phyloP scores from a whole-genome alignment of 1,284 basidiomycete species.

The Paramarasmius palmivorus region DNA sequence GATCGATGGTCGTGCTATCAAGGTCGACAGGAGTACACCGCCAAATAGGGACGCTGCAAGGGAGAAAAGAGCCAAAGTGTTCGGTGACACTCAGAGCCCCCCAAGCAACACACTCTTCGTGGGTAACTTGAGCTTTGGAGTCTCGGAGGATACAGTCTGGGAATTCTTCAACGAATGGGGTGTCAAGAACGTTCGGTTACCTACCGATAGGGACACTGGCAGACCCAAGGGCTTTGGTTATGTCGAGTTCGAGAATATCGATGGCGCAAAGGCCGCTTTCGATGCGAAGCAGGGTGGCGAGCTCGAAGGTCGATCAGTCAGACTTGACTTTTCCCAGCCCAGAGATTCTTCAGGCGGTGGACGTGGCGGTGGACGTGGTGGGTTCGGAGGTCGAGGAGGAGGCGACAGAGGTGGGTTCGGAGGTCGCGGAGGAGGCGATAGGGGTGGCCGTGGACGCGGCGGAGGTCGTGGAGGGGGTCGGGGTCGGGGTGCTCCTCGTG shows the following conservation, averaged over 20 bases:
- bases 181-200: conserved; percentile 87
- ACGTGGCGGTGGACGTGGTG: conserved; percentile 46
- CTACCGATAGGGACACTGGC: conserved; percentile 92
- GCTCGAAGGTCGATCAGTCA: conserved; percentile 80
- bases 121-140: conserved; percentile 85
- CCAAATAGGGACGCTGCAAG: conserved; percentile 53
- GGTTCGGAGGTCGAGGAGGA: conserved; percentile 50
- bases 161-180: conserved; percentile 91
- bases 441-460: conserved; percentile 45
- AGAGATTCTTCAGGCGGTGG: conserved; percentile 65
- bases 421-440: conserved; percentile 37
- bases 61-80: conserved; percentile 78
- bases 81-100: conserved; percentile 70
- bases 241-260: conserved; percentile 88
- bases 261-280: conserved; percentile 82
- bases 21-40: conserved; percentile 80
- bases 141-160: conserved; percentile 88
- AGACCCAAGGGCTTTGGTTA: conserved; percentile 96
- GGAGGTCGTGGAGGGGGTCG: conserved; percentile 46
- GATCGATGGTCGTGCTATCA: conserved; percentile 89
- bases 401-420: conserved; percentile 39
- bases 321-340: conserved; percentile 91
- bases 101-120: conserved; percentile 86
- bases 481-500: conserved; percentile 21
- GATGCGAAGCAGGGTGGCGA: conserved; percentile 73